Evolutionary conservation across 2,329 filamentous ascomycete genomes (phyloP).

Genomic region (Bipolaris zeicola): DNA sequence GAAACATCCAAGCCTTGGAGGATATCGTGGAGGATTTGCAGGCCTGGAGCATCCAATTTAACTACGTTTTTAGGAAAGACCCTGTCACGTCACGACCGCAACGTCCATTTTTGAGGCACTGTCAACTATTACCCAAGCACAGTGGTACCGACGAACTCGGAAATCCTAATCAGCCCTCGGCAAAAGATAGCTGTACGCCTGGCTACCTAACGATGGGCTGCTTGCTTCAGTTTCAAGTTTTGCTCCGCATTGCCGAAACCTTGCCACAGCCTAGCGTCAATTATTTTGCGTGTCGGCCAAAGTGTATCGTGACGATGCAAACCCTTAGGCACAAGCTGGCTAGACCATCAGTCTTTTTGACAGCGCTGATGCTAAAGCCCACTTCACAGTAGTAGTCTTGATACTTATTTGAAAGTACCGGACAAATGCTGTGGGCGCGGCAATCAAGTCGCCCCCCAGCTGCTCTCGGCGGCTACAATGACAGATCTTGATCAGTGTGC

Average conservation of each 20-base stretch:
- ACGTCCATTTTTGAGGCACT: not conserved
- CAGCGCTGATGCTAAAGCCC: not conserved
- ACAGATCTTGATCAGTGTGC: not conserved
- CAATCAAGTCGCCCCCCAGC: slow-evolving; percentile 1
- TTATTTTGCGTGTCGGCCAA: slow-evolving; percentile 4
- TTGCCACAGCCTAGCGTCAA: slow-evolving; percentile 6
- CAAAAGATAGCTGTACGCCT: not conserved
- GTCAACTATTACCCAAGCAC: not conserved
- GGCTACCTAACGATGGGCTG: not conserved
- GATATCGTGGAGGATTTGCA: slow-evolving; percentile 15
- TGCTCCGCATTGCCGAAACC: slow-evolving; percentile 10
- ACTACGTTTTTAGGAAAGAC: not conserved
- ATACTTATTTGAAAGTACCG: not conserved
- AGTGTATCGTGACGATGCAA: slow-evolving; percentile 3
- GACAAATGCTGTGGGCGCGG: not conserved
- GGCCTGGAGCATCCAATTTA: not conserved
- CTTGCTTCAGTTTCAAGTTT: slow-evolving; percentile 3
- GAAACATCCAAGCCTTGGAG: slow-evolving; percentile 5
- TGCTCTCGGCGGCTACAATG: slow-evolving; percentile 1
- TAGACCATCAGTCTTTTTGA: not conserved
- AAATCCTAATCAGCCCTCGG: not conserved
- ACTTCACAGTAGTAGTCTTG: not conserved
- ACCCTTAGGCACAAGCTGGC: not conserved
- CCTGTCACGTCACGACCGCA: not conserved
- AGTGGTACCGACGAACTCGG: not conserved